Evolutionary conservation across 2,329 filamentous ascomycete genomes (phyloP).

Genomic region (Colletotrichum costaricense): DNA sequence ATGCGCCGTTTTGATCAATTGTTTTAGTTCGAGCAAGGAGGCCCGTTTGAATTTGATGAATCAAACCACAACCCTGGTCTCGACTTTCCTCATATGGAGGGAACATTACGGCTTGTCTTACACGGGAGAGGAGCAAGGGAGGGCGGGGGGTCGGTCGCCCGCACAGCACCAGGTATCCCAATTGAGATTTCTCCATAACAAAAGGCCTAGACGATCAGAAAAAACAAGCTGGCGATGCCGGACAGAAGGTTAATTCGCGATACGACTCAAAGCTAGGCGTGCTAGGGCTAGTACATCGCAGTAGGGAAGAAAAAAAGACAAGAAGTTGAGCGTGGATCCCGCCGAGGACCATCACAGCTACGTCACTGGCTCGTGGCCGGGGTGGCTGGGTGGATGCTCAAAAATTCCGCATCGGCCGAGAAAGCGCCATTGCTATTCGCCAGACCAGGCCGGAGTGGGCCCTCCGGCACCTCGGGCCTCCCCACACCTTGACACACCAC

Average conservation of each 20-base stretch:
- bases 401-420: neutral
- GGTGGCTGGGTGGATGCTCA: neutral
- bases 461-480: neutral
- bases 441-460: constrained; percentile 4
- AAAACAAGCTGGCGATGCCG: neutral
- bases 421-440: constrained; percentile 9
- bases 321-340: neutral
- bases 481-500: neutral
- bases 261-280: neutral
- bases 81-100: neutral
- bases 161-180: neutral
- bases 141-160: neutral
- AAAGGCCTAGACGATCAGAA: neutral
- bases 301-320: too few relatives aligned
- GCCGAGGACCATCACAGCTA: constrained; percentile 23
- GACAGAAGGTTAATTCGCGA: constrained; percentile 1
- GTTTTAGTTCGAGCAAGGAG: constrained; percentile 5
- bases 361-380: constrained; percentile 24
- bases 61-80: neutral
- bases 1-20: constrained; percentile 6
- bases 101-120: neutral
- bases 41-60: neutral
- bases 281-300: neutral
- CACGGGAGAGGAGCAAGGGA: too few relatives aligned
- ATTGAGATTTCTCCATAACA: neutral